These are phyloP conservation scores for Tetrastigma voinierianum DNA, from an alignment of 164 flowering plant species.

Conservation along the genomic window DNA sequence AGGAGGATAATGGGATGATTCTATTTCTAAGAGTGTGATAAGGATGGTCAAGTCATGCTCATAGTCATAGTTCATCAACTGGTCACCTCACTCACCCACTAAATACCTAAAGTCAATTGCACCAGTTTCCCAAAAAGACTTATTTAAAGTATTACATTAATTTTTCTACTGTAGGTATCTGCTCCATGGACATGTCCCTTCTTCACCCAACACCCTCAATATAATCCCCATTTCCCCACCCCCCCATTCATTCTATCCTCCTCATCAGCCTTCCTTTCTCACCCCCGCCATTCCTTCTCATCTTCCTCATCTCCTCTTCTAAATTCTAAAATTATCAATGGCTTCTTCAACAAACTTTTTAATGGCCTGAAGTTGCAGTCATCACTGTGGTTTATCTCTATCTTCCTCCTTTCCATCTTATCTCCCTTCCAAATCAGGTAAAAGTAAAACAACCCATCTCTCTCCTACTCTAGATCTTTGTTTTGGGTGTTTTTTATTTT, in stretches of 20 bases:
- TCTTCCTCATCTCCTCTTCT: neutral
- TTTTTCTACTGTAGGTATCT: constrained; percentile 11
- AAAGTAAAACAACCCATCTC: neutral
- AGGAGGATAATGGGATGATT: neutral
- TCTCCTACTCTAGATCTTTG: no score
- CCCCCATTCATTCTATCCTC: no score
- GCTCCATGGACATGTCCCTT: constrained; percentile 31
- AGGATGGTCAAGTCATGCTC: neutral
- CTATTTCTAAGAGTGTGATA: neutral
- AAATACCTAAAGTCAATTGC: constrained; percentile 13
- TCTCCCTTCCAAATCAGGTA: constrained; percentile 36
- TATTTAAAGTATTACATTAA: neutral
- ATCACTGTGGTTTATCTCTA: constrained; percentile 27
- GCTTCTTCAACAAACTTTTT: constrained; percentile 29
- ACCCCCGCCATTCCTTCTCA: constrained; percentile 2
- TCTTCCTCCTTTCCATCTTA: constrained; percentile 18
- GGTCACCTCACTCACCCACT: constrained; percentile 16
- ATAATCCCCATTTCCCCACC: neutral
- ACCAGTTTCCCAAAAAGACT: constrained; percentile 22
- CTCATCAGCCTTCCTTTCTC: no score
- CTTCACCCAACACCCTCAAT: no score
- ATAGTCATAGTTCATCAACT: neutral
- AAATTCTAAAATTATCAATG: constrained; percentile 13
- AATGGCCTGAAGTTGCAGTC: constrained; percentile 12
- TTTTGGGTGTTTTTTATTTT: no score